Evolutionary conservation across 768 basidiomycete species (phyloP), one percentile per base, ranked within the genome.

Genomic region (Gyrodon lividus): DNA sequence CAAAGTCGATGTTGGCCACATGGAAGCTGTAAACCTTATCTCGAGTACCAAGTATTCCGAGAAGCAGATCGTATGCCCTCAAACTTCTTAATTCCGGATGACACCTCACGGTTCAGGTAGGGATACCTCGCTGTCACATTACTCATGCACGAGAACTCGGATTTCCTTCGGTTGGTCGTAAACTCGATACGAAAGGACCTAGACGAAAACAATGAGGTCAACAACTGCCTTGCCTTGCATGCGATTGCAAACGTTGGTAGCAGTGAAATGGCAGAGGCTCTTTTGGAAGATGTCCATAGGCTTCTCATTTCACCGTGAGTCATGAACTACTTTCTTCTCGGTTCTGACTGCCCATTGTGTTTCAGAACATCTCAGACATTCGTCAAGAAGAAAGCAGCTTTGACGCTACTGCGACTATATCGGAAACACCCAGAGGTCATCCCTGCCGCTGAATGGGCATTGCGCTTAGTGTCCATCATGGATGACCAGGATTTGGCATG

Each of bases 11-110:
- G 83, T 98, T 19, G 97, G 97, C 14, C 97, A 98, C 70, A 97
- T 98, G 95, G 95, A 98, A 65, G 96, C 97, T 22, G 93, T 98
- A 59, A 98, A 99, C 69, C 80, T 99, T 58, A 98, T 99, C 59
- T 90, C 95, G 23, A 93, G 91, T 63, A 71, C 82, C 28, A 98
- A 98, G 63, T 99, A 99, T 67, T 93, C 89, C 63, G 97, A 99
- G 75, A 99, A 99, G 72, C 97, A 99, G 70, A 98, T 99, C 56
- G 96, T 97, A 66, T 58, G 91, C 70, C 23, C 48, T 50, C 38
- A n/a, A 39, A 19, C 13, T 22, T 37, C 35, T 26, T 22, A 2
- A 2, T 33, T 43, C 23, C 2, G 31, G 43, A 31, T 38, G 10
- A 19, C 20, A 51, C 12, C 50, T 56, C 43, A 51, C 51, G 23